phyloP scores from a whole-genome alignment of 1,139 yeast genomes.

The Debaryomycetaceae sp. region DNA sequence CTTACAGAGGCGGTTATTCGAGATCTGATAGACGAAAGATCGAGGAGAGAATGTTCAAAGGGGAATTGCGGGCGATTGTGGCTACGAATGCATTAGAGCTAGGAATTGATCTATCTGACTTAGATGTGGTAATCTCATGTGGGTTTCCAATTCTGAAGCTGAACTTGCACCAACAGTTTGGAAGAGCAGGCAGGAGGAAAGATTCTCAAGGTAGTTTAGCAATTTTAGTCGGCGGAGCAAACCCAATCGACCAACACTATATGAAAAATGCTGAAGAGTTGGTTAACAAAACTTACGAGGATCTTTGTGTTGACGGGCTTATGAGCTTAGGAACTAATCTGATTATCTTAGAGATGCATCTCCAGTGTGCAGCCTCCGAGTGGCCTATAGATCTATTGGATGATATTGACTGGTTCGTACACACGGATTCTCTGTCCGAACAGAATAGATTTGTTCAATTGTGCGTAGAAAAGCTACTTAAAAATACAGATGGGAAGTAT shows the following conservation, averaged over 20 bases:
- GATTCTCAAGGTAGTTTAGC: conserved; percentile 67
- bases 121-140: conserved; percentile 87
- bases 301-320: conserved; percentile 39
- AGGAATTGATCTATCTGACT: conserved; percentile 90
- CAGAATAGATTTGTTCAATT: conserved; percentile 28
- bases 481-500: conserved; percentile 53
- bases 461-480: conserved; percentile 42
- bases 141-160: conserved; percentile 89
- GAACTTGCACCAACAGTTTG: conserved; percentile 91
- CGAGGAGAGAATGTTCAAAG: conserved; percentile 86
- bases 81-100: conserved; percentile 95
- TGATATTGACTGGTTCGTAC: conserved; percentile 56
- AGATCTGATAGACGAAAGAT: conserved; percentile 80
- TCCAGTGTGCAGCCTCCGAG: conserved; percentile 95
- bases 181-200: conserved; percentile 87
- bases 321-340: conserved; percentile 33
- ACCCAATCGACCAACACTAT: conserved; percentile 85
- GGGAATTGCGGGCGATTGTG: conserved; percentile 77
- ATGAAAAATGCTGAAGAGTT: conserved; percentile 66
- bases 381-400: conserved; percentile 52
- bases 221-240: conserved; percentile 75
- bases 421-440: conserved; percentile 9
- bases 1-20: conserved; percentile 94
- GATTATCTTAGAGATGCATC: conserved; percentile 66
- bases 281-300: conserved; percentile 44